A percentile compares a stretch with the other conserved stretches of the same genome.
These are phyloP conservation scores for Aspergillus sp. DNA, from an alignment of 2,329 filamentous ascomycete genomes.

Conservation along the genomic window DNA sequence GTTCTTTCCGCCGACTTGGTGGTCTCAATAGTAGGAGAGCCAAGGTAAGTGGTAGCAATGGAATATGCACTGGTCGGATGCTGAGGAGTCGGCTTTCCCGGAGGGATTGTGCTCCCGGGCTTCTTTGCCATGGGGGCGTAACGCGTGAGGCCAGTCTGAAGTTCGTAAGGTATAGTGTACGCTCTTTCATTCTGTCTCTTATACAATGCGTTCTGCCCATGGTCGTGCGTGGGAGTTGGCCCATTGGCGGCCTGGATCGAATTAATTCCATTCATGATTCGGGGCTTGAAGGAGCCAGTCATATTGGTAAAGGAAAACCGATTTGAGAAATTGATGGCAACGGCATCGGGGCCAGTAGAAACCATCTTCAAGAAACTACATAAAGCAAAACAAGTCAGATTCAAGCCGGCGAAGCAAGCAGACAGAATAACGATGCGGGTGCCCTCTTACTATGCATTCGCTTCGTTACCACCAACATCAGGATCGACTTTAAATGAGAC, in stretches of 20 bases:
- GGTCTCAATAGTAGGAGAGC: slow-evolving; percentile 38
- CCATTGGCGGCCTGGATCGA: slow-evolving; percentile 23
- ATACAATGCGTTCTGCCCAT: slow-evolving; percentile 17
- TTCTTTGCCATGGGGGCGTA: slow-evolving; percentile 55
- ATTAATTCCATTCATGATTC: slow-evolving; percentile 27
- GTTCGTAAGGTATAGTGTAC: slow-evolving; percentile 44
- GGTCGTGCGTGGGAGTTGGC: slow-evolving; percentile 12
- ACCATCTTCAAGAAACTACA: slow-evolving; percentile 53
- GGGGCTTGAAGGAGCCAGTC: slow-evolving; percentile 50
- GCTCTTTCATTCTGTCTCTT: slow-evolving; percentile 22
- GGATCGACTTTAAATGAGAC: slow-evolving; percentile 40
- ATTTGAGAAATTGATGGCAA: slow-evolving; percentile 51
- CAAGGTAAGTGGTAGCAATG: slow-evolving; percentile 46
- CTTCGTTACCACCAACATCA: slow-evolving; percentile 36
- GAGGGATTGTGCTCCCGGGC: slow-evolving; percentile 53
- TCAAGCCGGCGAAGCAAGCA: neutral
- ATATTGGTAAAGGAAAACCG: slow-evolving; percentile 59
- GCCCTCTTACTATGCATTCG: slow-evolving; percentile 49
- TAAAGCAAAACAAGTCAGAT: neutral
- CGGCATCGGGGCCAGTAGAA: slow-evolving; percentile 46
- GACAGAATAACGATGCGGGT: neutral
- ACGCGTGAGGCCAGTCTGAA: slow-evolving; percentile 48
- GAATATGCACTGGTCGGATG: slow-evolving; percentile 49
- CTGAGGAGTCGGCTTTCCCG: slow-evolving; percentile 41
- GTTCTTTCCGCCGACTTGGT: slow-evolving; percentile 47